Conservation (phyloP, 179 eudicot species). For the Silene coronaria region DNA sequence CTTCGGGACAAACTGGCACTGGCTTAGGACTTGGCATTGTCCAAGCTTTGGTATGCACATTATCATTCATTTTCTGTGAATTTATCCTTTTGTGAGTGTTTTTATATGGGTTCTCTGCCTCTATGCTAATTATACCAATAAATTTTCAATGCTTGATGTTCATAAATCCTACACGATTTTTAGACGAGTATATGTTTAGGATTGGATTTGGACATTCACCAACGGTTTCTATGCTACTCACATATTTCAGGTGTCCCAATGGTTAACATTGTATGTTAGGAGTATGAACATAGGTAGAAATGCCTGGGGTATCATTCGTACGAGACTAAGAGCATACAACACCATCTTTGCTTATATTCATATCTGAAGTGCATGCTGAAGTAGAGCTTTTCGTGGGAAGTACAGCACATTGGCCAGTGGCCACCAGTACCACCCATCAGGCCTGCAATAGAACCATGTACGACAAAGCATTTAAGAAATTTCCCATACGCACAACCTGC, state of each 20-base stretch:
- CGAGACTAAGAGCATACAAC: too few species aligned
- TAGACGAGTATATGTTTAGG: background rate
- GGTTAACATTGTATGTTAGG: background rate
- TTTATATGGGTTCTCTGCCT: background rate
- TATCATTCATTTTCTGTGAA: background rate
- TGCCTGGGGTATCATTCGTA: background rate
- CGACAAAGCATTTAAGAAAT: too few species aligned
- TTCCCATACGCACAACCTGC: too few species aligned
- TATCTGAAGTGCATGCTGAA: too few species aligned
- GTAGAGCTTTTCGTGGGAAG: too few species aligned
- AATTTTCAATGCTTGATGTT: background rate
- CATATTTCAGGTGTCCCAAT: too few species aligned
- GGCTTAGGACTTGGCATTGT: conserved; percentile 97
- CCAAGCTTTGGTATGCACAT: conserved; percentile 71
- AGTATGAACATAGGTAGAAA: background rate
- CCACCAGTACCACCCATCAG: too few species aligned
- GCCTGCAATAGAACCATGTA: too few species aligned
- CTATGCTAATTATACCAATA: background rate
- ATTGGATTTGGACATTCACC: too few species aligned
- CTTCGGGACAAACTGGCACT: conserved; percentile 56
- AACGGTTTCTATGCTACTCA: too few species aligned
- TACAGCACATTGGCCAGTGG: too few species aligned
- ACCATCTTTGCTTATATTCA: too few species aligned
- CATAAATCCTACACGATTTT: background rate
- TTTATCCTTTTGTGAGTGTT: background rate